Base-by-base conservation (phyloP, 2,329 filamentous ascomycete species). In the Calycina marina region DNA sequence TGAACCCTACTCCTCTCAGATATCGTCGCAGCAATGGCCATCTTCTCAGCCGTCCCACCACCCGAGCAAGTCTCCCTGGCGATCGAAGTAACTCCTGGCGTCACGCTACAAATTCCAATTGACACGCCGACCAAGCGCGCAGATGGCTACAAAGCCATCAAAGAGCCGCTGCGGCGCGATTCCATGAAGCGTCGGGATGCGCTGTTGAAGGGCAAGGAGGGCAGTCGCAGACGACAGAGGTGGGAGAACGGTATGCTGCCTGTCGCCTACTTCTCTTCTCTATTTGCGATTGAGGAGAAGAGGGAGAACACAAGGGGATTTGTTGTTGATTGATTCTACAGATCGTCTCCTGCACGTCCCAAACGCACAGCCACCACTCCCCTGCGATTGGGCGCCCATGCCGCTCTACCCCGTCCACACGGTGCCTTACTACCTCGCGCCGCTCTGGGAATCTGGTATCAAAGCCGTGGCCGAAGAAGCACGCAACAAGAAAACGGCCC, bases 311-410 rank as follows among this genome's bases (percentile, higher is more conserved):
- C 18, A 13, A 28, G 12, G 4, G 9, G 31, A 15, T 4, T 22
- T 38, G 31, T 30, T 35, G 27, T 39, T 33, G 8, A 25, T 24
- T 30, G 11, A 18, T 28, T 25, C 13, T 10, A 34, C 52, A 92
- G 88, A 93, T 58, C 84, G 73, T 43, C 72, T 96, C 40, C 61
- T 93, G 35, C 72, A 76, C 56, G 90, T 96, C 39, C 90, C 90
- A 12, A 78, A 90, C 57, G 82, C 69, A 12, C 72, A 88, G 44
- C 83, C 86, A 1, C 90, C 90, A 1, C 65, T 79, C 27, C 75
- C 85, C 0, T 67, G 64, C 36, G 90, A 98, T 58, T 94, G 81
- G 77, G 69, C 79, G 46, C 69, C 88, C 29, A 74, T 70, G 26
- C 83, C 88, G 2, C 90, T 86, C 10, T 72, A 94, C 55, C 77